These are phyloP conservation scores for Orbilia quercus DNA, from an alignment of 2,329 filamentous ascomycete genomes.

Conservation along the genomic window DNA sequence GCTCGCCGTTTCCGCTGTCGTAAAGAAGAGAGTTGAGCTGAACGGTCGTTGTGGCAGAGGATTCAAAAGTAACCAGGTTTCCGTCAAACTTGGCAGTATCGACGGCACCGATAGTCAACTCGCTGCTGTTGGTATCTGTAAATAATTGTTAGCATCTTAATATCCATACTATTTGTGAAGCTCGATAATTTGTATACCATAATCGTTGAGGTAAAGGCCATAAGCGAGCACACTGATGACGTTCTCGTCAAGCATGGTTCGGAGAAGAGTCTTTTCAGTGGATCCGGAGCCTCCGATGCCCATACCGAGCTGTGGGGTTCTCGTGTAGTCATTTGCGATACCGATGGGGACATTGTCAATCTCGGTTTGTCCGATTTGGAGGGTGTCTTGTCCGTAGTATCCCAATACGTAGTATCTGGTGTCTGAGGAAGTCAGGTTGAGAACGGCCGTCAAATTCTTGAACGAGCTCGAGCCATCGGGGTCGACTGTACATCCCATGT, in stretches of 20 bases:
- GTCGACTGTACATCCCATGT: constrained; percentile 13
- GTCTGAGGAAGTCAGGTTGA: constrained; percentile 49
- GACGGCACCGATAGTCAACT: constrained; percentile 52
- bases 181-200: constrained; percentile 21
- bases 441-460: constrained; percentile 20
- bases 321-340: constrained; percentile 45
- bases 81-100: constrained; percentile 51
- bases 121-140: constrained; percentile 54
- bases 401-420: constrained; percentile 43
- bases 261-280: constrained; percentile 38
- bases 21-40: constrained; percentile 35
- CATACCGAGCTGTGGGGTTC: constrained; percentile 46
- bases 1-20: constrained; percentile 25
- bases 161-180: neutral
- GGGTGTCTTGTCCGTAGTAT: constrained; percentile 54
- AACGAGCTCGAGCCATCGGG: constrained; percentile 38
- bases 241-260: constrained; percentile 44
- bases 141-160: constrained; percentile 26
- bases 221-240: constrained; percentile 50
- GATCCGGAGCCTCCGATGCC: constrained; percentile 49
- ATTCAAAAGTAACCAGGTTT: constrained; percentile 47
- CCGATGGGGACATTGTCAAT: constrained; percentile 52
- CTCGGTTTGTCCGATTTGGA: constrained; percentile 54
- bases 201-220: constrained; percentile 54
- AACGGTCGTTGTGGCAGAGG: constrained; percentile 29